These are phyloP conservation scores for Neolecta irregularis DNA, from an alignment of 1,139 yeast species.

Conservation along the genomic window DNA sequence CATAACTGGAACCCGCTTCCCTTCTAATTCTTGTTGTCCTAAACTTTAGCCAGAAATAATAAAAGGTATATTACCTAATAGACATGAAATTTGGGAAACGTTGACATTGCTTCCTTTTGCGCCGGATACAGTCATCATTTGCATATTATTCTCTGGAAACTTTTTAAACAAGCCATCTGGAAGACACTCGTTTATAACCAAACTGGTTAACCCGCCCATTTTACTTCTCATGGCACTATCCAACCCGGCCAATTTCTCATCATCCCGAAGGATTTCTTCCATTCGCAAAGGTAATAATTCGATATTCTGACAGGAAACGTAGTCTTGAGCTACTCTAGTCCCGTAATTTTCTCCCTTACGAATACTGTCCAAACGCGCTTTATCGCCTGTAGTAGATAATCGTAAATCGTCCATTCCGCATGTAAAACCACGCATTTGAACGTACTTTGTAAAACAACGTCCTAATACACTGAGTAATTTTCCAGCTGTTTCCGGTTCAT, in stretches of 20 bases:
- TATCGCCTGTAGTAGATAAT: conserved; percentile 78
- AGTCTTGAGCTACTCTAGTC: conserved; percentile 85
- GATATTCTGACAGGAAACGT: conserved; percentile 43
- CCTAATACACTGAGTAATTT: conserved; percentile 80
- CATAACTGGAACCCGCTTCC: conserved; percentile 99
- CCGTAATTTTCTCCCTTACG: conserved; percentile 68
- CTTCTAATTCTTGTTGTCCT: conserved; percentile 98
- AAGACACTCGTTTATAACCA: conserved; percentile 84
- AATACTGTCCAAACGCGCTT: conserved; percentile 73
- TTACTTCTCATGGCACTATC: conserved; percentile 94
- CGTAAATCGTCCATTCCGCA: conserved; percentile 99
- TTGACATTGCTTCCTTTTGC: conserved; percentile 98
- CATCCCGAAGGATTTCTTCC: conserved; percentile 91
- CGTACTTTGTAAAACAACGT: conserved; percentile 84
- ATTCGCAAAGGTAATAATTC: conserved; percentile 51
- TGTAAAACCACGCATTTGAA: conserved; percentile 83
- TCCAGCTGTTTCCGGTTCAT: conserved; percentile 85
- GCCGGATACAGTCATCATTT: conserved; percentile 97
- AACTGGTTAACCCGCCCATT: conserved; percentile 80
- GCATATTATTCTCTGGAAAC: conserved; percentile 95
- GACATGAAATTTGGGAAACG: conserved; percentile 98
- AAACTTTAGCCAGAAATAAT: neutral
- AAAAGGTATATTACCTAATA: conserved; percentile 29
- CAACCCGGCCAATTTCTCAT: conserved; percentile 74
- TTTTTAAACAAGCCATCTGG: conserved; percentile 92